Percentiles rank a stretch among this genome's conserved stretches.
phyloP scores from a whole-genome alignment of 768 basidiomycete species.

The Rhodotorula diobovata region DNA sequence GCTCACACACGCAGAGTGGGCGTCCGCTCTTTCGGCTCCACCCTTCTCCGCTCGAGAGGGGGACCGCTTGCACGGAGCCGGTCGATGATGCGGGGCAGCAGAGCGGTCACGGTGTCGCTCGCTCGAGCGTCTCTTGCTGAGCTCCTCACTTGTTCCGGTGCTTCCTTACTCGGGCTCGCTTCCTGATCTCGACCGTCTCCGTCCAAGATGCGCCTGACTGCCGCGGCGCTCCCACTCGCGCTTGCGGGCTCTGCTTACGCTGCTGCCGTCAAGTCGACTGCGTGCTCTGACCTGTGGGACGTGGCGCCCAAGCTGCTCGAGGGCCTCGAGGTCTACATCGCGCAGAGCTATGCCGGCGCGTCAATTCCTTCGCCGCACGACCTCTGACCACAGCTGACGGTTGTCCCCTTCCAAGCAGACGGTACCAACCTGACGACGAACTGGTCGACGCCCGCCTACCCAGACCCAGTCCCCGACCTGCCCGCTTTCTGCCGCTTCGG shows the following conservation, averaged over 20 bases:
- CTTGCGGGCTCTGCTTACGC: neutral
- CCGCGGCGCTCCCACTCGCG: constrained; percentile 1
- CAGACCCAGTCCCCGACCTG: constrained; percentile 20
- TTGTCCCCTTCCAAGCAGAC: neutral
- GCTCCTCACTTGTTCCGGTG: too few relatives aligned
- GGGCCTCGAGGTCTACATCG: constrained; percentile 31
- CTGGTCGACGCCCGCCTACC: neutral
- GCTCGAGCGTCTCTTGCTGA: too few relatives aligned
- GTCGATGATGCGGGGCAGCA: too few relatives aligned
- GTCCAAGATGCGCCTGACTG: too few relatives aligned
- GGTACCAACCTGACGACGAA: constrained; percentile 14
- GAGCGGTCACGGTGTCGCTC: too few relatives aligned
- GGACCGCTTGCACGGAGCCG: too few relatives aligned
- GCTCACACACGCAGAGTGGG: too few relatives aligned
- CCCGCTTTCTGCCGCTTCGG: constrained; percentile 40
- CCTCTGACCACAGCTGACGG: neutral
- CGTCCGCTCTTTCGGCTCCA: too few relatives aligned
- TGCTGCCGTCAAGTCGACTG: neutral
- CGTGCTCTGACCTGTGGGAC: constrained; percentile 23
- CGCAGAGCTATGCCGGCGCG: constrained; percentile 1
- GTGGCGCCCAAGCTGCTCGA: constrained; percentile 20
- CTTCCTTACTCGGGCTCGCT: too few relatives aligned
- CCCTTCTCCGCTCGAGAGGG: too few relatives aligned
- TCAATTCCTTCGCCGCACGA: neutral
- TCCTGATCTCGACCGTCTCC: too few relatives aligned